These are phyloP conservation scores for Myxozyma monticola DNA, from an alignment of 805 yeast species.

Conservation along the genomic window DNA sequence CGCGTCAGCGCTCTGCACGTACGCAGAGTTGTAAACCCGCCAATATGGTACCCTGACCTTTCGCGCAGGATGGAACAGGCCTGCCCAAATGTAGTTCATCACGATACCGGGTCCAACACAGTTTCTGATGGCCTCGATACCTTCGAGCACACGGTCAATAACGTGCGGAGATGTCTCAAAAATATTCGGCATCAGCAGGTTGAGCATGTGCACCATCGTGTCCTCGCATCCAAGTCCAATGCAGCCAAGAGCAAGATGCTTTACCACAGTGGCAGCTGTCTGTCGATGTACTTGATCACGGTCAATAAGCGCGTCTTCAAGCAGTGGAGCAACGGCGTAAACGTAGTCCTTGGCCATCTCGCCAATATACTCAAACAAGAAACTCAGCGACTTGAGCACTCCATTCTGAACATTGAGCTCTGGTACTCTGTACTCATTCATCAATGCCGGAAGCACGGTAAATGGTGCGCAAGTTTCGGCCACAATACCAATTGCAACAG, in stretches of 20 bases:
- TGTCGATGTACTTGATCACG: constrained; percentile 92
- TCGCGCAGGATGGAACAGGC: constrained; percentile 89
- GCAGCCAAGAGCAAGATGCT: constrained; percentile 78
- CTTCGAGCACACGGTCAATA: constrained; percentile 74
- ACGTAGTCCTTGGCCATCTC: constrained; percentile 78
- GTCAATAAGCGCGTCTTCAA: constrained; percentile 88
- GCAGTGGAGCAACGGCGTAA: constrained; percentile 71
- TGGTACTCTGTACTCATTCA: constrained; percentile 93
- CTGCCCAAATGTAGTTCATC: constrained; percentile 78
- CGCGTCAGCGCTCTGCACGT: constrained; percentile 70
- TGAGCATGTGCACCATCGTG: constrained; percentile 78
- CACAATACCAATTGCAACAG: constrained; percentile 96
- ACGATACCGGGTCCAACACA: constrained; percentile 76
- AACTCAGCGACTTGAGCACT: constrained; percentile 84
- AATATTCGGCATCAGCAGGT: constrained; percentile 81
- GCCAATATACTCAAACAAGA: constrained; percentile 89
- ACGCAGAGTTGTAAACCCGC: constrained; percentile 75
- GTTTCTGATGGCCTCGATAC: constrained; percentile 68
- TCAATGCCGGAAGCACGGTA: constrained; percentile 87
- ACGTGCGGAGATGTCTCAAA: constrained; percentile 97
- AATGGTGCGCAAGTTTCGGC: constrained; percentile 92
- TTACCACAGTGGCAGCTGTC: constrained; percentile 85
- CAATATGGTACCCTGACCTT: constrained; percentile 84
- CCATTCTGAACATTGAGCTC: constrained; percentile 95
- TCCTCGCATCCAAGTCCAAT: constrained; percentile 75